A percentile compares a stretch with the other conserved stretches of the same genome.
Conservation (phyloP, 2,329 filamentous ascomycete genomes). For the Nemania diffusa region DNA sequence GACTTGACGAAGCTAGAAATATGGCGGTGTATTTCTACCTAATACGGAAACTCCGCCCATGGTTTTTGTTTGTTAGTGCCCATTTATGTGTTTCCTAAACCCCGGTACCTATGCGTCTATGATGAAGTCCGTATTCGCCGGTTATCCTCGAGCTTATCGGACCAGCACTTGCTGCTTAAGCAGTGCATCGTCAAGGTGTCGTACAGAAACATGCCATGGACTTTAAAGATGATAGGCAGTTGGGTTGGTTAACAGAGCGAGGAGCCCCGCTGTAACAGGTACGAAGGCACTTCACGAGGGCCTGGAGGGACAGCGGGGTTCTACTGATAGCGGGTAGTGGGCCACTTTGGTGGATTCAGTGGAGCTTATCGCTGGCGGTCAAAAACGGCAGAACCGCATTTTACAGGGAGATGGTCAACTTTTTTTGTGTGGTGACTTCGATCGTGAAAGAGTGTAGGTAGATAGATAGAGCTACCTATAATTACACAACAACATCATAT, state of each 20-base stretch:
- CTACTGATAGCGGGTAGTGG: conserved; percentile 35
- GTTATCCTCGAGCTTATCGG: not conserved
- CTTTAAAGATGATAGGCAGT: not conserved
- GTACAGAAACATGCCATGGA: not conserved
- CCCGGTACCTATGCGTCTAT: not conserved
- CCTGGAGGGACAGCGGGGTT: conserved; percentile 31
- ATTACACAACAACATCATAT: conserved; percentile 5
- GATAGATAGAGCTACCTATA: not conserved
- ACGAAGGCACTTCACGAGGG: not conserved
- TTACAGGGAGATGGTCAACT: conserved; percentile 36
- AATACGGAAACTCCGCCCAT: conserved; percentile 36
- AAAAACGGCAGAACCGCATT: conserved; percentile 41
- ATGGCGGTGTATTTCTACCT: conserved; percentile 22
- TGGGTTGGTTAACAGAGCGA: not conserved
- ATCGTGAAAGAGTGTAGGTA: not conserved
- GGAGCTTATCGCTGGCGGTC: conserved; percentile 44
- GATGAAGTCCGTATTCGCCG: not conserved
- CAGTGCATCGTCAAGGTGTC: not conserved
- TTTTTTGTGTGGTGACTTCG: conserved; percentile 40
- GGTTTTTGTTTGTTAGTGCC: not conserved
- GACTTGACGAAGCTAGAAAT: conserved; percentile 2
- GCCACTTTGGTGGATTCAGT: conserved; percentile 30
- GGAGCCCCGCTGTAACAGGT: not conserved
- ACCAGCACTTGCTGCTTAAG: not conserved
- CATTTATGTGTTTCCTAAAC: not conserved